These are phyloP conservation scores for Citeromyces hawaiiensis DNA, from an alignment of 1,139 yeast species.

Conservation along the genomic window DNA sequence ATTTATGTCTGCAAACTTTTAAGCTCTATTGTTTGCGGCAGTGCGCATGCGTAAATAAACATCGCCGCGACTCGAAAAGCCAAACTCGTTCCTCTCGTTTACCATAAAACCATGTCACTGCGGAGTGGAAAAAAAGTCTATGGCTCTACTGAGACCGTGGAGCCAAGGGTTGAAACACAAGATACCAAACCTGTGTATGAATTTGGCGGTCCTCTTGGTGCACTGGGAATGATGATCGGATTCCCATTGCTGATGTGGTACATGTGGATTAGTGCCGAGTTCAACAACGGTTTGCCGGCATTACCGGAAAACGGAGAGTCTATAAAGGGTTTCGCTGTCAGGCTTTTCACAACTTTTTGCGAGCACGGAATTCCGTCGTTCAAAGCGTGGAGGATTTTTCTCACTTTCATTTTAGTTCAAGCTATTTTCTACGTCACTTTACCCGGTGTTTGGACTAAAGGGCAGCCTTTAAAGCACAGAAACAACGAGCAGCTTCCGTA, in stretches of 20 bases:
- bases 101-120: background rate
- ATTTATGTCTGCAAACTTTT: too few species aligned
- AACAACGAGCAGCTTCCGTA: constrained; percentile 74
- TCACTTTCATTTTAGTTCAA: constrained; percentile 60
- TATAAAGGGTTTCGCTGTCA: constrained; percentile 36
- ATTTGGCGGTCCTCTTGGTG: constrained; percentile 93
- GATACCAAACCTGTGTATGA: constrained; percentile 45
- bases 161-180: constrained; percentile 9
- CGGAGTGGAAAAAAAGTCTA: background rate
- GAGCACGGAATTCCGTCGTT: constrained; percentile 58
- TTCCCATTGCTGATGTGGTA: constrained; percentile 93
- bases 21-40: background rate
- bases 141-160: background rate
- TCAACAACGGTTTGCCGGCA: constrained; percentile 63
- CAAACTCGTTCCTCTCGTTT: background rate
- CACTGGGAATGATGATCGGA: constrained; percentile 81
- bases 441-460: constrained; percentile 93
- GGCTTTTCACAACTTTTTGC: constrained; percentile 29
- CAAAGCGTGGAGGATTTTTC: constrained; percentile 57
- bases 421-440: constrained; percentile 66
- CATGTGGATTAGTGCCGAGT: constrained; percentile 86
- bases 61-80: background rate
- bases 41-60: background rate
- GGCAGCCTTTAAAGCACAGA: constrained; percentile 80
- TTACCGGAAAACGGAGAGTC: constrained; percentile 51